A percentile compares a stretch with the other conserved stretches of the same genome.
phyloP scores from a whole-genome alignment of 2,329 filamentous ascomycete genomes.

The Aaosphaeria pasadenensis region DNA sequence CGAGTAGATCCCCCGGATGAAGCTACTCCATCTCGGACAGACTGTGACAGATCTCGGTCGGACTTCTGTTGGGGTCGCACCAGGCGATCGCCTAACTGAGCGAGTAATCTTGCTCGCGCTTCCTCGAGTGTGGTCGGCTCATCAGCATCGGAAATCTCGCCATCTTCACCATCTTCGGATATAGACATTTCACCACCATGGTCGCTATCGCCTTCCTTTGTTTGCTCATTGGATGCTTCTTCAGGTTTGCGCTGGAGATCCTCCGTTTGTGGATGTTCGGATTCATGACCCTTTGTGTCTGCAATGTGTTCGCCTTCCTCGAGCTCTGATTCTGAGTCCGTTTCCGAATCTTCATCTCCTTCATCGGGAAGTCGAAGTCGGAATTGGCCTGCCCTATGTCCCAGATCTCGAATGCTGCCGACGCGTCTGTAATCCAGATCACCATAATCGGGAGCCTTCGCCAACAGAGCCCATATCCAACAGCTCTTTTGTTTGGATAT shows the following conservation, averaged over 20 bases:
- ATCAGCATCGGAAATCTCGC: conserved; percentile 6
- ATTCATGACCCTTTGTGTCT: not conserved
- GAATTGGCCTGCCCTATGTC: conserved; percentile 68
- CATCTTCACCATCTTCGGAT: conserved; percentile 13
- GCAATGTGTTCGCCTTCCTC: not conserved
- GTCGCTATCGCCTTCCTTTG: conserved; percentile 8
- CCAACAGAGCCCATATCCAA: conserved; percentile 84
- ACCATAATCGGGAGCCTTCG: conserved; percentile 69
- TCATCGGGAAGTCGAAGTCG: conserved; percentile 35
- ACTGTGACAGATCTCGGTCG: conserved; percentile 1
- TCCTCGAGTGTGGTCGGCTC: conserved; percentile 42
- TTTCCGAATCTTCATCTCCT: conserved; percentile 2
- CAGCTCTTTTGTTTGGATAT: conserved; percentile 67
- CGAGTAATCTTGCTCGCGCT: conserved; percentile 48
- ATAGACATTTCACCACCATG: conserved; percentile 15
- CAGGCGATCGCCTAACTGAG: conserved; percentile 35
- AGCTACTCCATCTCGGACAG: not conserved
- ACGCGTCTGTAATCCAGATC: conserved; percentile 74
- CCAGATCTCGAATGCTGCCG: conserved; percentile 73
- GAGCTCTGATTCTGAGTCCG: not conserved
- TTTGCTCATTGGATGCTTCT: not conserved
- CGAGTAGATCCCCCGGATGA: not conserved
- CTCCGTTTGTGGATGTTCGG: not conserved
- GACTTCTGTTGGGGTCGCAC: conserved; percentile 3
- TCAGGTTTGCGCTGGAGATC: not conserved